Base-by-base conservation (phyloP, 2,329 filamentous ascomycete species). In the Monosporascus sp. region DNA sequence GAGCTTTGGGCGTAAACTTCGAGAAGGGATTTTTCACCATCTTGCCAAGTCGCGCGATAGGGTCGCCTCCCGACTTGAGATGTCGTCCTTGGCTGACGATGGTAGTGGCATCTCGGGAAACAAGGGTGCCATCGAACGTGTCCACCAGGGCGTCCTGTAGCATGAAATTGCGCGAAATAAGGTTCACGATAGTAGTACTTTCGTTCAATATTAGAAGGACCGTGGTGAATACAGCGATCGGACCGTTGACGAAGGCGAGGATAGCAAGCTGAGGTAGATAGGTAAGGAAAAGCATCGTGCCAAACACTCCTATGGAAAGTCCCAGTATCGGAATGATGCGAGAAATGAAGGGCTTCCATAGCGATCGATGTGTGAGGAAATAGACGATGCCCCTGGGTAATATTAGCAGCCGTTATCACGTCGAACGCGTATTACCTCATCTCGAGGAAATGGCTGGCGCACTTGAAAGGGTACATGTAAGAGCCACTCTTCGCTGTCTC, bases 201-300 rank as follows among this genome's bases (percentile, higher is more conserved):
- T 85, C 82, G 58, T 75, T 82, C 44, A 86, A 73, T 3, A 90
- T 82, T 20, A 92, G 78, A 8, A 91, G 72, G 2, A 85, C 75
- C 0, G 89, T 88, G 1, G 86, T 85, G 54, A 90, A 71, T n/a
- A 88, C 84, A 5, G 89, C 88, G 5, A 93, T 72, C 0, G 89
- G 92, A 0, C 93, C 93, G 59, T 90, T 93, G 57, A 95, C 88
- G 62, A 97, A 85, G 49, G 90, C 80, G 45, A 96, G 80, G 15
- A 96, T 70, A 1, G 90, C 88, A 24, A 90, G 81, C 74, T 97
- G 93, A 1, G 93, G 93, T 8, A 85, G 66, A 68, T 96, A 97
- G 48, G 91, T 88, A 67, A 97, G 85, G 61, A 88, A 75, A 72
- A 97, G 97, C 90, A 97, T 95, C 69, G 82, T 77, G 11, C 77